phyloP scores from a whole-genome alignment of 108 stramenopile genomes.

The Nannochloropsis oceanica region DNA sequence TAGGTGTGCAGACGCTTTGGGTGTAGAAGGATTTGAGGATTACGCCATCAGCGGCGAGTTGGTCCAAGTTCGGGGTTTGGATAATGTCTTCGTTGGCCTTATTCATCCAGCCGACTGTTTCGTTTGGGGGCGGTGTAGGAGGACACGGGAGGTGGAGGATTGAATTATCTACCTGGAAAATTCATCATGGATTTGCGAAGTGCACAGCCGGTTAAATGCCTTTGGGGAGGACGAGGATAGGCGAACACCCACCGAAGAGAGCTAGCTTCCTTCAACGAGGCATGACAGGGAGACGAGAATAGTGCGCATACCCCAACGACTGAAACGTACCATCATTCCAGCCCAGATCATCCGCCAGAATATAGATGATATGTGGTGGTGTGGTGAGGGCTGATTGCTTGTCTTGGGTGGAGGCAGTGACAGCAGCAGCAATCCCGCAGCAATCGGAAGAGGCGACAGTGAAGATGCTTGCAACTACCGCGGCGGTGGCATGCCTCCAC shows the following conservation, averaged over 20 bases:
- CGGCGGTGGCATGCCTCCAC: too few relatives aligned
- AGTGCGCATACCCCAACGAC: background rate
- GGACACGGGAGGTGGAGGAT: too few relatives aligned
- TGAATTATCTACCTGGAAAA: too few relatives aligned
- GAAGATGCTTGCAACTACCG: too few relatives aligned
- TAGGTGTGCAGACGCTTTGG: constrained; percentile 6
- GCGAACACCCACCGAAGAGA: too few relatives aligned
- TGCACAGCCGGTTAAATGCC: too few relatives aligned
- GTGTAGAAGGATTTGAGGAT: constrained; percentile 4
- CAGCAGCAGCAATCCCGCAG: too few relatives aligned
- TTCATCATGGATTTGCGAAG: too few relatives aligned
- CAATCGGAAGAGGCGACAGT: too few relatives aligned
- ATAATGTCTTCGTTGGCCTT: background rate
- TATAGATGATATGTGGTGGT: background rate
- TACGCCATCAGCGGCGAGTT: background rate
- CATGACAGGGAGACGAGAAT: background rate
- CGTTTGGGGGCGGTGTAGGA: too few relatives aligned
- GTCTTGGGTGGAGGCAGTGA: too few relatives aligned
- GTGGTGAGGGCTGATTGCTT: background rate
- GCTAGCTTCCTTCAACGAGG: background rate
- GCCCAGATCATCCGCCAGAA: background rate
- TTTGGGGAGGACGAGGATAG: too few relatives aligned
- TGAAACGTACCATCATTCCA: background rate
- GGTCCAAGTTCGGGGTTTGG: constrained; percentile 2
- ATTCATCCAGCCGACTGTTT: background rate